Conservation (phyloP, 2,329 filamentous ascomycete species). For the Fusarium sarcochroum region DNA sequence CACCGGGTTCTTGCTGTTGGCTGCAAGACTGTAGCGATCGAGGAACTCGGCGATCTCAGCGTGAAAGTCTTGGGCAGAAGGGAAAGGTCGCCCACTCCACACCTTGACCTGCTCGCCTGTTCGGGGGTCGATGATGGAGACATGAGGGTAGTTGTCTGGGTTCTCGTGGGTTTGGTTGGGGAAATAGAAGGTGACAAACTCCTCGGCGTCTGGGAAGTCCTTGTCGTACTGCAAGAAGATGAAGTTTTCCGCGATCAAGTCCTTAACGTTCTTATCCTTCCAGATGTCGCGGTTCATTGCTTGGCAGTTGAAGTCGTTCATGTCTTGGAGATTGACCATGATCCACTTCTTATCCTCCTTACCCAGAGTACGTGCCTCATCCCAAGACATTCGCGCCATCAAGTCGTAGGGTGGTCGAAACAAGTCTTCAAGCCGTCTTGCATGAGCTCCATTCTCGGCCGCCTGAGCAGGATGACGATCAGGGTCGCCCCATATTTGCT, state of each 20-base stretch:
- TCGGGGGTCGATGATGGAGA: constrained; percentile 93
- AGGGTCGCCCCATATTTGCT: constrained; percentile 56
- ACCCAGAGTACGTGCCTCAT: constrained; percentile 85
- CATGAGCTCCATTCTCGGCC: constrained; percentile 72
- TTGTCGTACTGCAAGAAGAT: constrained; percentile 96
- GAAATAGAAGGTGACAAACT: constrained; percentile 95
- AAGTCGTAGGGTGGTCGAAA: constrained; percentile 94
- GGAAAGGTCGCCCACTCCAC: constrained; percentile 89
- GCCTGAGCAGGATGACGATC: constrained; percentile 40
- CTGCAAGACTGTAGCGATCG: constrained; percentile 93
- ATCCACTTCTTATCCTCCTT: constrained; percentile 95
- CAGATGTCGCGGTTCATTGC: constrained; percentile 94
- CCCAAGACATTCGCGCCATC: constrained; percentile 85
- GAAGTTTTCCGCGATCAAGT: constrained; percentile 92
- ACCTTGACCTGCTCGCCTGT: constrained; percentile 98
- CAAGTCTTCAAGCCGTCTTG: constrained; percentile 86
- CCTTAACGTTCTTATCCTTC: constrained; percentile 85
- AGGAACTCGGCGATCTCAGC: constrained; percentile 95
- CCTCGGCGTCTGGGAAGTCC: constrained; percentile 80
- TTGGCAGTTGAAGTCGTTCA: constrained; percentile 94
- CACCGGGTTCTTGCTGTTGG: constrained; percentile 93
- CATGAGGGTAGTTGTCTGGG: constrained; percentile 93
- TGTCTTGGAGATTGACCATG: constrained; percentile 94
- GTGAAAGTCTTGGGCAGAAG: constrained; percentile 83
- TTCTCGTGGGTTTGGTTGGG: constrained; percentile 77